phyloP scores from a whole-genome alignment of 2,329 filamentous ascomycete species.

The Nothophoma quercina region DNA sequence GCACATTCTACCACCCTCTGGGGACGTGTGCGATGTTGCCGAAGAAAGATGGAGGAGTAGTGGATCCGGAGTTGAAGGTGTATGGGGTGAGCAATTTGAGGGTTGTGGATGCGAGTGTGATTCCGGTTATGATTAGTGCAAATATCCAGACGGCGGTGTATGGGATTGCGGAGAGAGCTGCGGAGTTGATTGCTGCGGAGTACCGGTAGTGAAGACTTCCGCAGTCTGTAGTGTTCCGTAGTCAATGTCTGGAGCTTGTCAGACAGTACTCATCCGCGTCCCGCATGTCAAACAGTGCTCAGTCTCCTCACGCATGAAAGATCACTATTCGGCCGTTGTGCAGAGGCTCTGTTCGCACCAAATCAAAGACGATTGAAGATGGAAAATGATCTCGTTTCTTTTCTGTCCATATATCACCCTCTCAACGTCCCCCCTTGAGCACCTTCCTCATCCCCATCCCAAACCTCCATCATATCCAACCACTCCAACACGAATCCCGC shows the following conservation, averaged over 20 bases:
- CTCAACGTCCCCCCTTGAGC: neutral
- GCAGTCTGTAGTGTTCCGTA: neutral
- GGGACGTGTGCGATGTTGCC: constrained; percentile 44
- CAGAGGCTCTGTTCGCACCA: neutral
- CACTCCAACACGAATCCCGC: constrained; percentile 89
- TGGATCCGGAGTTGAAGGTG: constrained; percentile 27
- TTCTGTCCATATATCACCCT: neutral
- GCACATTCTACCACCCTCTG: constrained; percentile 36
- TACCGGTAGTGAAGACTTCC: neutral
- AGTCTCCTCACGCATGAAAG: no score
- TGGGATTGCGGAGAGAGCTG: constrained; percentile 37
- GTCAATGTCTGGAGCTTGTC: neutral
- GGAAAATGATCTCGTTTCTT: no score
- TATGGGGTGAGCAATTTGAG: constrained; percentile 29
- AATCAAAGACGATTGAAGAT: neutral
- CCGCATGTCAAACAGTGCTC: no score
- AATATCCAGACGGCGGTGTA: constrained; percentile 37
- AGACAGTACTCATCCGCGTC: no score
- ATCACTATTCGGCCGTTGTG: no score
- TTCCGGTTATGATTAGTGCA: constrained; percentile 27
- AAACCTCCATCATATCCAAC: constrained; percentile 76
- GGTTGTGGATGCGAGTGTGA: constrained; percentile 35
- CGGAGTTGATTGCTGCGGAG: constrained; percentile 23
- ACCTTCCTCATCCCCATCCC: constrained; percentile 35
- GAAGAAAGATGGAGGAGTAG: constrained; percentile 26